Conservation (phyloP, 768 basidiomycete genomes). For the Chalciporus chontae region DNA sequence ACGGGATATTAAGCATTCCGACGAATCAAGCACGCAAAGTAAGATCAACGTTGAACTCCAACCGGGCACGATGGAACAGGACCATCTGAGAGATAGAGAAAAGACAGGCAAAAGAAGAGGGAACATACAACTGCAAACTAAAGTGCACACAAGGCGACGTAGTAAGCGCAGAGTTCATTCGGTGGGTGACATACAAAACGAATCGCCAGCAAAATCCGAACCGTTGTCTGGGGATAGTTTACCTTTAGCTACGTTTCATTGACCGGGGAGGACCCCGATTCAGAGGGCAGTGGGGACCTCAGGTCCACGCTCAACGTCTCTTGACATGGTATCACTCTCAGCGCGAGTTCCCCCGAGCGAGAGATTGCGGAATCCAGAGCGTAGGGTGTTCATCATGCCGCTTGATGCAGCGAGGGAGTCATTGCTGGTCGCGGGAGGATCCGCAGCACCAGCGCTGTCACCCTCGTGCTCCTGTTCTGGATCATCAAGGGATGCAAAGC, state of each 20-base stretch:
- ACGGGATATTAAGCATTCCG: not conserved
- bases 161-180: not conserved
- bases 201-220: not conserved
- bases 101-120: not conserved
- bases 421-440: not conserved
- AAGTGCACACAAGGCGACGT: not conserved
- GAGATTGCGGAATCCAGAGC: conserved; percentile 28
- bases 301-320: conserved; percentile 27
- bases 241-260: not conserved
- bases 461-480: conserved; percentile 21
- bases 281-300: conserved; percentile 9
- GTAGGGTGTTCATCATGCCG: conserved; percentile 23
- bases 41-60: not conserved
- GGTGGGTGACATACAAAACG: not conserved
- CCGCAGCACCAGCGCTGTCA: not conserved
- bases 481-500: conserved; percentile 26
- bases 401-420: conserved; percentile 13
- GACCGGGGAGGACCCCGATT: not conserved
- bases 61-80: not conserved
- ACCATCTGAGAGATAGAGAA: not conserved
- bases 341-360: conserved; percentile 11
- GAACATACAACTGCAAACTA: not conserved
- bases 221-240: not conserved
- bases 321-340: conserved; percentile 27
- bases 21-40: not conserved